phyloP scores from a whole-genome alignment of 2,329 filamentous ascomycete species.

The Aquanectria penicillioides region DNA sequence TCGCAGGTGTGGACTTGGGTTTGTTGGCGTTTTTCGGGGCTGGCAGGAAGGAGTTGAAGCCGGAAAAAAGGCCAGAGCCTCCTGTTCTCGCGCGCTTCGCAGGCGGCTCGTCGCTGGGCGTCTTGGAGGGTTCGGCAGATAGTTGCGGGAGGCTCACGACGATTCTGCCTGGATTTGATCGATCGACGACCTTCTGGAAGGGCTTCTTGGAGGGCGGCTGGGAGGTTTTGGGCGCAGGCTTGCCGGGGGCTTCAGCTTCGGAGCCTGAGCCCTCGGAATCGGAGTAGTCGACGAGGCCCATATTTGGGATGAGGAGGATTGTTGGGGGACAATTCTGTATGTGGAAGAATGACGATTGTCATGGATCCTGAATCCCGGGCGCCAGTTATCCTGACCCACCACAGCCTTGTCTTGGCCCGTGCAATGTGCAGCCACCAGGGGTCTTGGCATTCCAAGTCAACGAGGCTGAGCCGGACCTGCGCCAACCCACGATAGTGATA shows the following conservation, averaged over 20 bases:
- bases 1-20: slow-evolving; percentile 45
- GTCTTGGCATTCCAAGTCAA: slow-evolving; percentile 11
- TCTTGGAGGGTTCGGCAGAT: slow-evolving; percentile 51
- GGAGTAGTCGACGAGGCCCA: slow-evolving; percentile 86
- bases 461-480: slow-evolving; percentile 32
- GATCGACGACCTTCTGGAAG: slow-evolving; percentile 84
- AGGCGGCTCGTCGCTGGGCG: slow-evolving; percentile 57
- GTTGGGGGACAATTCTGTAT: background rate
- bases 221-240: slow-evolving; percentile 44
- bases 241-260: slow-evolving; percentile 54
- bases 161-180: slow-evolving; percentile 85
- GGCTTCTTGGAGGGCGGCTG: slow-evolving; percentile 62
- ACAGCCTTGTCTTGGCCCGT: slow-evolving; percentile 25
- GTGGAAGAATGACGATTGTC: background rate
- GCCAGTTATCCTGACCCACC: slow-evolving; percentile 27
- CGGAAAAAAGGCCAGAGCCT: slow-evolving; percentile 73
- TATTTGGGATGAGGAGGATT: slow-evolving; percentile 47
- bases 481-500: slow-evolving; percentile 25
- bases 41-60: slow-evolving; percentile 88
- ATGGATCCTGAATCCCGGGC: background rate
- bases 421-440: slow-evolving; percentile 32
- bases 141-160: slow-evolving; percentile 77
- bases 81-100: slow-evolving; percentile 74
- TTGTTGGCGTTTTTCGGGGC: slow-evolving; percentile 74
- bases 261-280: slow-evolving; percentile 84